phyloP scores from a whole-genome alignment of 768 basidiomycete species.

The Imleria badia region DNA sequence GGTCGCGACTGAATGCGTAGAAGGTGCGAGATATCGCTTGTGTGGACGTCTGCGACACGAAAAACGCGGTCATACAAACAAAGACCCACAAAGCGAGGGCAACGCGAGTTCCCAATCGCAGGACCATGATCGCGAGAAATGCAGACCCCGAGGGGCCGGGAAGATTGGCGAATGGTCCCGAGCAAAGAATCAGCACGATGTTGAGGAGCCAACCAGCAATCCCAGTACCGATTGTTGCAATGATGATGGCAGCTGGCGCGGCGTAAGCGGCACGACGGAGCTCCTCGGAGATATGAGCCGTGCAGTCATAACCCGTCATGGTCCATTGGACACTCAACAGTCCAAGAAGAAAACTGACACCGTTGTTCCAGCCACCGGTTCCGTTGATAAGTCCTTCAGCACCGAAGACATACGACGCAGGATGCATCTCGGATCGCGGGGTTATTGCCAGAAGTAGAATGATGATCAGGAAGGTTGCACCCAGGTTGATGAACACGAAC shows the following conservation, averaged over 20 bases:
- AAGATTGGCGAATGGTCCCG: slow-evolving; percentile 46
- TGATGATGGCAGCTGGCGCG: slow-evolving; percentile 44
- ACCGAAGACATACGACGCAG: slow-evolving; percentile 56
- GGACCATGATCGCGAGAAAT: slow-evolving; percentile 56
- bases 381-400: slow-evolving; percentile 38
- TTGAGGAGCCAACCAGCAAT: slow-evolving; percentile 66
- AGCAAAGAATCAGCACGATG: slow-evolving; percentile 60
- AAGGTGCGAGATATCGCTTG: slow-evolving; percentile 60
- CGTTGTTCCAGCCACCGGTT: slow-evolving; percentile 42
- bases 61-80: slow-evolving; percentile 64
- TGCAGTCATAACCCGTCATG: slow-evolving; percentile 36
- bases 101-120: slow-evolving; percentile 50
- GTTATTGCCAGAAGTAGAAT: slow-evolving; percentile 45
- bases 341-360: slow-evolving; percentile 46
- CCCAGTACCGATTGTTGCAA: slow-evolving; percentile 45
- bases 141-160: slow-evolving; percentile 55
- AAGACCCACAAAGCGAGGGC: slow-evolving; percentile 57
- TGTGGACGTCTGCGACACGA: slow-evolving; percentile 47
- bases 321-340: slow-evolving; percentile 50
- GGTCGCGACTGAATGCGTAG: slow-evolving; percentile 58
- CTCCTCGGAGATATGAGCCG: slow-evolving; percentile 39
- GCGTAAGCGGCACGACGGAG: slow-evolving; percentile 53
- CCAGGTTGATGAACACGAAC: slow-evolving; percentile 48
- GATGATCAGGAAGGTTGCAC: slow-evolving; percentile 41
- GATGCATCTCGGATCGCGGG: slow-evolving; percentile 52